A percentile compares a stretch with the other conserved stretches of the same genome.
These are phyloP conservation scores for Aphanomyces astaci DNA, from an alignment of 352 stramenopile genomes.

Conservation along the genomic window DNA sequence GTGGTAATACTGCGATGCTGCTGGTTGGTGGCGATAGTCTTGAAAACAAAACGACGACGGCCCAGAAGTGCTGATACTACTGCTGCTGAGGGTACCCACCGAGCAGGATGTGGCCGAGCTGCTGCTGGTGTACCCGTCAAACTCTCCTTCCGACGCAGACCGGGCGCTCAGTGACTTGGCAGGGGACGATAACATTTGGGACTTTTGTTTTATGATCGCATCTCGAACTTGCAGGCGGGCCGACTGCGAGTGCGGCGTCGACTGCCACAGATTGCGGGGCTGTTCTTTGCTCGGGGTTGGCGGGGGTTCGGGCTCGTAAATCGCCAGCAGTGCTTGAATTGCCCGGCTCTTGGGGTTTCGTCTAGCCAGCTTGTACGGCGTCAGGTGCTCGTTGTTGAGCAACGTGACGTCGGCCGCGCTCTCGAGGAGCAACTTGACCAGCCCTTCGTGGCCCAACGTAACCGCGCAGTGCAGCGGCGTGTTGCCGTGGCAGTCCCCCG, in stretches of 20 bases:
- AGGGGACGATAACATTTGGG: neutral
- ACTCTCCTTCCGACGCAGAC: slow-evolving; percentile 13
- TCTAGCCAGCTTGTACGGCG: slow-evolving; percentile 52
- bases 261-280: neutral
- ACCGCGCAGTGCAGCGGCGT: slow-evolving; percentile 71
- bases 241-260: neutral
- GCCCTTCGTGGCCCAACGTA: slow-evolving; percentile 42
- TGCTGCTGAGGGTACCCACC: neutral
- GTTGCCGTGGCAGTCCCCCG: slow-evolving; percentile 62
- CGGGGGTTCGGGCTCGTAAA: slow-evolving; percentile 17
- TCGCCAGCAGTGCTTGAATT: slow-evolving; percentile 21
- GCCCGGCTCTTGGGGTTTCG: slow-evolving; percentile 24
- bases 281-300: neutral
- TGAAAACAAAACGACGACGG: neutral
- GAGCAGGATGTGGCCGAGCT: slow-evolving; percentile 11
- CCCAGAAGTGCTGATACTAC: too few relatives aligned
- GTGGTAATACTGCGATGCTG: slow-evolving; percentile 2
- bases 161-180: slow-evolving; percentile 13
- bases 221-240: slow-evolving; percentile 19
- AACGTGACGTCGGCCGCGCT: slow-evolving; percentile 63
- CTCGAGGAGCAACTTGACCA: slow-evolving; percentile 68
- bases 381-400: slow-evolving; percentile 53
- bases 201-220: slow-evolving; percentile 10
- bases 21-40: neutral
- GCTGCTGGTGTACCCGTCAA: slow-evolving; percentile 22